Percentiles rank a stretch among this genome's conserved stretches.
phyloP scores from a whole-genome alignment of 2,329 filamentous ascomycete species.

The Pseudogymnoascus sp. region DNA sequence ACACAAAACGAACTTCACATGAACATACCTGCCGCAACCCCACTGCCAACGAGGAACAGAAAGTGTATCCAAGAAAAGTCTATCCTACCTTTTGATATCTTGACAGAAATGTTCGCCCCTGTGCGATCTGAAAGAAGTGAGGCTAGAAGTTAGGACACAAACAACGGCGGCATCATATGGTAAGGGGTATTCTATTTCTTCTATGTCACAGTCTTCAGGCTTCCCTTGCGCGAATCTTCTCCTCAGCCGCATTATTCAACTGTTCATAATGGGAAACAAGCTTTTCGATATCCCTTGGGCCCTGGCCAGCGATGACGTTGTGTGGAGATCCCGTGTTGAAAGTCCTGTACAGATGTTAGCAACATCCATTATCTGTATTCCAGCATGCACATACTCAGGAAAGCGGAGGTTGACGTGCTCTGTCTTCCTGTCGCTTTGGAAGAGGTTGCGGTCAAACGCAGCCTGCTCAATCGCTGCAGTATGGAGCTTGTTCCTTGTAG shows the following conservation, averaged over 20 bases:
- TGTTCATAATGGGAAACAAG: slow-evolving; percentile 56
- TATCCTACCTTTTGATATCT: neutral
- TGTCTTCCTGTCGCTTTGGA: slow-evolving; percentile 38
- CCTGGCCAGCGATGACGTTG: slow-evolving; percentile 55
- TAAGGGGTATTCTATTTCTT: slow-evolving; percentile 13
- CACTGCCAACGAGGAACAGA: neutral
- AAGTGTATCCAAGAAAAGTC: neutral
- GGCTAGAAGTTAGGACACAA: neutral
- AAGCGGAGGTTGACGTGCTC: slow-evolving; percentile 46
- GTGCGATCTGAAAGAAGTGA: neutral
- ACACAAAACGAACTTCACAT: neutral
- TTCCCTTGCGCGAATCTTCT: slow-evolving; percentile 35
- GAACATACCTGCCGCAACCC: neutral
- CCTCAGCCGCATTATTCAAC: slow-evolving; percentile 46
- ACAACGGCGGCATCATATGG: neutral
- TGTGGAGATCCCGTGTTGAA: slow-evolving; percentile 55
- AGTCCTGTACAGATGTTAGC: slow-evolving; percentile 38
- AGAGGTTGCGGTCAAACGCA: slow-evolving; percentile 52
- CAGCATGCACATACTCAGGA: slow-evolving; percentile 49
- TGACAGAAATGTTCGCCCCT: neutral
- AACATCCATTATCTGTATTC: neutral
- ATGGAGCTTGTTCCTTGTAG: slow-evolving; percentile 50
- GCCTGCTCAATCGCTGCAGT: slow-evolving; percentile 54
- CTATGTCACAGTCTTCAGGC: neutral
- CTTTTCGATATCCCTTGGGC: slow-evolving; percentile 46